phyloP scores from a whole-genome alignment of 225 moss, liverwort and hornwort species.

The Pseudisothecium myosuroides region DNA sequence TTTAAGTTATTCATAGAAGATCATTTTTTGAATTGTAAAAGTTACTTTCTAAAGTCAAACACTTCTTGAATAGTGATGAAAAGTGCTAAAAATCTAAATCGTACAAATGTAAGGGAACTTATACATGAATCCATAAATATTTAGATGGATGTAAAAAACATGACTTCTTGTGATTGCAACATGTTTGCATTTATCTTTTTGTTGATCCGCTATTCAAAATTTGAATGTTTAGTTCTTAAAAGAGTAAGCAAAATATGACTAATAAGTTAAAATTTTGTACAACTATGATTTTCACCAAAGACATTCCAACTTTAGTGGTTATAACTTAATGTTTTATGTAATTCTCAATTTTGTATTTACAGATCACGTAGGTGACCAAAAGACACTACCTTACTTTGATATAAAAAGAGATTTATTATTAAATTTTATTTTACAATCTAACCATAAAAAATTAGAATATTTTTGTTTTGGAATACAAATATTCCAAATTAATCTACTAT shows the following conservation, averaged over 20 bases:
- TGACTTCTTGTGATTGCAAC: background rate
- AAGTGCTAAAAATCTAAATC: background rate
- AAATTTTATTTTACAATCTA: too few relatives aligned
- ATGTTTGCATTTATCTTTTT: background rate
- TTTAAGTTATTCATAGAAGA: background rate
- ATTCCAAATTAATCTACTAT: too few relatives aligned
- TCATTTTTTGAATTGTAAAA: background rate
- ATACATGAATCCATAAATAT: background rate
- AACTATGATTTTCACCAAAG: background rate
- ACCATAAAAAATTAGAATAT: too few relatives aligned
- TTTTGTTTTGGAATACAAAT: too few relatives aligned
- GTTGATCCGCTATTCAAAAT: background rate
- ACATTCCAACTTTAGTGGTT: too few relatives aligned
- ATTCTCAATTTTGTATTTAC: background rate
- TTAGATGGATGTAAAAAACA: background rate
- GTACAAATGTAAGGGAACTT: background rate
- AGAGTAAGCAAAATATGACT: too few relatives aligned
- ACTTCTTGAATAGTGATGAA: background rate
- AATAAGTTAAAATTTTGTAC: fast-evolving
- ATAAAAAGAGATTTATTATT: too few relatives aligned
- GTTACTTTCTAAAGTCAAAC: background rate
- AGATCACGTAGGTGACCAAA: background rate
- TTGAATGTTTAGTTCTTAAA: too few relatives aligned
- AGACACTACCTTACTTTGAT: too few relatives aligned
- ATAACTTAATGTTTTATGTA: too few relatives aligned